Base-by-base conservation (phyloP, 129 eudicot species). In the Glebionis coronaria region DNA sequence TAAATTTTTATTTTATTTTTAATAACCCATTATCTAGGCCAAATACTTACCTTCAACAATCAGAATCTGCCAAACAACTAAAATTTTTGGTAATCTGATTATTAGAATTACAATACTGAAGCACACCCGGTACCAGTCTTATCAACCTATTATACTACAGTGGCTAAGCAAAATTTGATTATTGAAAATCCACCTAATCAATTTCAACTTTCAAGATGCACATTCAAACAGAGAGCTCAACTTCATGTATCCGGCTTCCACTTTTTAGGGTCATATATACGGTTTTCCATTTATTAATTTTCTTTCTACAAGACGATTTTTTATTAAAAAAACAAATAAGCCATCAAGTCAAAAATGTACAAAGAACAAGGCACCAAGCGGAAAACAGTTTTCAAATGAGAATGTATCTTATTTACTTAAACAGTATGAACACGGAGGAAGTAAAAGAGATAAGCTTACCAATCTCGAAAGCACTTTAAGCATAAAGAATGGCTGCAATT, bases 401-500 rank as follows among this genome's bases (percentile, higher is more conserved):
- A 14, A 12, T 20, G 31, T 13, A 14, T 27, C 23, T 7, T 18
- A 2, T 53, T 31, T 21, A 44, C 74, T 69, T 44, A 2, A 42
- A 4, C 9, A 51, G 16, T 19, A 27, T 5, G 11, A 59, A 19
- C 18, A 5, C 0, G 18, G 38, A 20, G 46, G 38, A 23, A 38
- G 23, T 1, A 44, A 21, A 38, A 50, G 46, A 68, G 14, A 15
- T 14, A 38, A 16, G n/a, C 78, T 61, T 83, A 89, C 96, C 96
- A 89, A 69, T 89, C 90, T 4, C 70, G 81, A 45, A 78, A 89
- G 76, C 96, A 89, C 50, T 83, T 85, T 51, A 83, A 65, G 87
- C 96, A 88, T 71, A 88, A 59, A 23, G 87, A 77, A 68, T 88
- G 96, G 79, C 73, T 69, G 76, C 96, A 89, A 54, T 79, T 76